Base-by-base conservation (phyloP, 441 rosid genomes). In the Euphorbia schlechtendalii region DNA sequence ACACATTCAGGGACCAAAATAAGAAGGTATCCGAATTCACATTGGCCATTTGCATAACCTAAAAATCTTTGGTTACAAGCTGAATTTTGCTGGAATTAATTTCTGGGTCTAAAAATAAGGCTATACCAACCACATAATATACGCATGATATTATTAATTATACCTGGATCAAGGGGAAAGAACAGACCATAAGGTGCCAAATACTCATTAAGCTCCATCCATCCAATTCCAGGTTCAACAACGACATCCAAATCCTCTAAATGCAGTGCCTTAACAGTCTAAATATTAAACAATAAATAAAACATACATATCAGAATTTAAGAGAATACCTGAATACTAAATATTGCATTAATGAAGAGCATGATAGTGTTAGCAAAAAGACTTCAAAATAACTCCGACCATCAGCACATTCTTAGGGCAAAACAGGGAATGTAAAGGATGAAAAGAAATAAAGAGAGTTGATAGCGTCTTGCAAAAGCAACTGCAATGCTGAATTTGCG, bases 121-220 rank as follows among this genome's bases (percentile, higher is more conserved):
- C 3, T 14, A 51, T 22, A 15, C 56, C 32, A 28, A 2, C 21
- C 40, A 56, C 64, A n/a, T n/a, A n/a, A 59, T 8, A 21, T 63
- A 64, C 21, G 59, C 32, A 13, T 1, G 43, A 40, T 1, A 1
- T 54, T 17, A 57, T 11, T 13, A 70, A 70, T 51, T 72, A 70
- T 69, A 88, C 97, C 99, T 79, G 97, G 99, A 77, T 93, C 96
- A 69, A 93, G 92, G 40, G 99, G 97, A 71, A 88, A 93, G 74
- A 90, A 93, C 28, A 90, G 78, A 81, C 97, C 91, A 68, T 81
- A 80, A 59, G 86, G 90, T 81, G 87, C 95, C 74, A 93, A 79
- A 74, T 90, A 86, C 67, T 93, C 97, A 74, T 93, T 93, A 61
- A 93, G 97, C 79, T 90, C 97, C 81, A 88, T 78, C 97, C 98